Percentiles rank a stretch among this genome's conserved stretches.
phyloP scores from a whole-genome alignment of 1,139 yeast genomes.

The Suhomyces maxii region DNA sequence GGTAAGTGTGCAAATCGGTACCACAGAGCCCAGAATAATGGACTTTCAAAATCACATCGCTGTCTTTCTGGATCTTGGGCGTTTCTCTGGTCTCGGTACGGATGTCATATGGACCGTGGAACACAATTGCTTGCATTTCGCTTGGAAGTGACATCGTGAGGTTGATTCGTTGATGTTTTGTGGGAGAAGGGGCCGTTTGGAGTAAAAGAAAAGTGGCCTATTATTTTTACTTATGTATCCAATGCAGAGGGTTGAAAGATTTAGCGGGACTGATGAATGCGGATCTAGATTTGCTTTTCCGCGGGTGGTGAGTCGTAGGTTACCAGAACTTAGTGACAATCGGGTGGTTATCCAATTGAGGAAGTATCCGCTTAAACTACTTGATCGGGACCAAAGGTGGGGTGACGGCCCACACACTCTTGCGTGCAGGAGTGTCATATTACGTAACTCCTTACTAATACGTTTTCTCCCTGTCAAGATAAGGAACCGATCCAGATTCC shows the following conservation, averaged over 20 bases:
- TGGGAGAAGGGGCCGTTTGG: constrained; percentile 4
- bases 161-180: background rate
- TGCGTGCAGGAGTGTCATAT: too few relatives aligned
- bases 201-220: background rate
- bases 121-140: constrained; percentile 58
- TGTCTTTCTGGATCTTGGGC: constrained; percentile 40
- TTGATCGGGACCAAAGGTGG: background rate
- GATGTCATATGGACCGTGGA: constrained; percentile 50
- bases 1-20: constrained; percentile 59
- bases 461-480: too few relatives aligned
- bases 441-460: too few relatives aligned
- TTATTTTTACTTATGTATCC: too few relatives aligned
- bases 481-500: too few relatives aligned
- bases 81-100: constrained; percentile 42
- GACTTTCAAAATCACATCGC: constrained; percentile 55
- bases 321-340: background rate
- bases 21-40: constrained; percentile 61
- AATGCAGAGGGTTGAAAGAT: too few relatives aligned
- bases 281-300: too few relatives aligned
- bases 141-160: constrained; percentile 7
- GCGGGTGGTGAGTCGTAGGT: too few relatives aligned
- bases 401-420: background rate
- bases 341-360: background rate
- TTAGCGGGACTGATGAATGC: too few relatives aligned
- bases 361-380: background rate